Base-by-base conservation (phyloP, 768 basidiomycete species). In the Suillus clintonianus region DNA sequence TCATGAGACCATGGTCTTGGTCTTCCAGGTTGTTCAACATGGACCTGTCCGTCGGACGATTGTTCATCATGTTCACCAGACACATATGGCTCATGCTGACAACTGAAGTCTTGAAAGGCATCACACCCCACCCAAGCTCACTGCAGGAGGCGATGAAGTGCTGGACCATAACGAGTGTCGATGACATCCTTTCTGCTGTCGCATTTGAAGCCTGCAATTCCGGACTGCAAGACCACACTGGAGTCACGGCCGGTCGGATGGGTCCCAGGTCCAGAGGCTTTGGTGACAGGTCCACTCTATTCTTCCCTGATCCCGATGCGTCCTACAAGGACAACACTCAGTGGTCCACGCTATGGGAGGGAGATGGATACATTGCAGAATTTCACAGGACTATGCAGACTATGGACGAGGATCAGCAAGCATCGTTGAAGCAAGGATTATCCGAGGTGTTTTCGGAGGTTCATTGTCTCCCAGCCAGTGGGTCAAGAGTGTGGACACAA, bases 131-230 rank as follows among this genome's bases (percentile, higher is more conserved):
- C 4, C 65, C 47, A 0, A 22, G 43, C 1, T 56, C 13, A 3
- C 19, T 65, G 7, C 8, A 60, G n/a, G 54, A 67, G 19, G 64
- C 61, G 1, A 65, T 65, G 62, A 37, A 47, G 22, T 65, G 64
- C n/a, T 65, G 58, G 64, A 65, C 56, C 11, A 41, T 47, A 5
- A 8, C 37, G 5, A 65, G 61, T 27, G 32, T 65, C 6, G 61
- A 65, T 48, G 10, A 59, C 3, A 62, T 42, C 0, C 57, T 65
- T 0, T 10, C 59, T 0, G 19, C 59, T 14, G 34, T 10, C 4
- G 55, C 32, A 2, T 65, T 59, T 32, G 51, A 48, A 17, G 62
- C 64, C 6, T 62, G 56, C 50, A 62, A 65, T 32, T 59, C 61
- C 11, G 59, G 59, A 4, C 41, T 66, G 22, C 34, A 63, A 6